Evolutionary conservation across 495 filamentous ascomycete genomes (phyloP).

Genomic region (Lindgomyces ingoldianus): DNA sequence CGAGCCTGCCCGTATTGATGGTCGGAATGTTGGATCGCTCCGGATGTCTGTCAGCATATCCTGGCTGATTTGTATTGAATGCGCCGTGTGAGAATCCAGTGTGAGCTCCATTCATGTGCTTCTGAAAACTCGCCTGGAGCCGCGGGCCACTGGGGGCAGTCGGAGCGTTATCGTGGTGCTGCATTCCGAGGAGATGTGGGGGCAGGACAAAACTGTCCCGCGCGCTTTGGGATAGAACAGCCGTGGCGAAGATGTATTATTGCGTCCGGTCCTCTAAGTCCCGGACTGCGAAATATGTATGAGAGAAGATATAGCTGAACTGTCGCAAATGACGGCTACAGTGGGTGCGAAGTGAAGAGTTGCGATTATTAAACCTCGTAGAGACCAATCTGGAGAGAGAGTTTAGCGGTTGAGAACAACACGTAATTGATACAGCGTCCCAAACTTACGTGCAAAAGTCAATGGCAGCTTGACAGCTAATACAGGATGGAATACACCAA

Average conservation of each 20-base stretch:
- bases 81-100: constrained; percentile 91
- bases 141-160: constrained; percentile 61
- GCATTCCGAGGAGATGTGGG: constrained; percentile 83
- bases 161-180: constrained; percentile 68
- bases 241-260: constrained; percentile 64
- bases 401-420: neutral
- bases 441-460: constrained; percentile 23
- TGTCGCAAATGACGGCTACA: constrained; percentile 1
- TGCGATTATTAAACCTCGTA: constrained; percentile 23
- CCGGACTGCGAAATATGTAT: constrained; percentile 38
- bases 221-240: constrained; percentile 64
- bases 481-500: constrained; percentile 8
- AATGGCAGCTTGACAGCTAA: constrained; percentile 16
- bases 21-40: constrained; percentile 84
- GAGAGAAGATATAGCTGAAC: constrained; percentile 14
- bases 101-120: constrained; percentile 69
- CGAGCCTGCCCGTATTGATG: constrained; percentile 75
- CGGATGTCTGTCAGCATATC: constrained; percentile 80
- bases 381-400: constrained; percentile 15
- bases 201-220: constrained; percentile 75
- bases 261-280: constrained; percentile 36
- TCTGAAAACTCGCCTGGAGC: constrained; percentile 54
- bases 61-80: constrained; percentile 73
- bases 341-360: constrained; percentile 19
- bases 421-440: neutral